Percentiles rank a stretch among this genome's conserved stretches.
Evolutionary conservation across 495 filamentous ascomycete genomes (phyloP).

Genomic region (Penicillium cosmopolitanum): DNA sequence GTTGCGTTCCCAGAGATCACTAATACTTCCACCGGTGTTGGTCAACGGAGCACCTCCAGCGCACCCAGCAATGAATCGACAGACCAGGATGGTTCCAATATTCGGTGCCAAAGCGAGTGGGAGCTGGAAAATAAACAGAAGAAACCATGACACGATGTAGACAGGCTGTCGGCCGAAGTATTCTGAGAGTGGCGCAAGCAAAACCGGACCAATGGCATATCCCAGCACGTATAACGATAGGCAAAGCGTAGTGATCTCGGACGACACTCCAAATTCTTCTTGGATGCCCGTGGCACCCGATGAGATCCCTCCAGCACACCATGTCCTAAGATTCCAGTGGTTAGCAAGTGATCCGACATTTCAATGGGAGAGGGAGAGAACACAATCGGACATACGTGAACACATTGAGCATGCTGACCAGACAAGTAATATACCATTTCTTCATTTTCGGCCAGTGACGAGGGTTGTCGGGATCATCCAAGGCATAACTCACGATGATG

Average conservation of each 20-base stretch:
- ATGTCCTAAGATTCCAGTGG: conserved; percentile 27
- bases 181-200: conserved; percentile 67
- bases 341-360: neutral
- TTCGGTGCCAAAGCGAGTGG: conserved; percentile 60
- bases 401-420: conserved; percentile 47
- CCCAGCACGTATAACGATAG: conserved; percentile 60
- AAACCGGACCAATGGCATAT: conserved; percentile 56
- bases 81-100: conserved; percentile 56
- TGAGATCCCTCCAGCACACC: conserved; percentile 49
- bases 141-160: conserved; percentile 61
- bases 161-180: conserved; percentile 64
- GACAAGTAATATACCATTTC: conserved; percentile 51
- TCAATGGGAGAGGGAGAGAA: neutral
- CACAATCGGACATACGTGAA: conserved; percentile 34
- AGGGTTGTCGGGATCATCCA: conserved; percentile 46
- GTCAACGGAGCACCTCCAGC: conserved; percentile 56
- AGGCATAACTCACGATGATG: conserved; percentile 39
- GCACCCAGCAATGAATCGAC: conserved; percentile 60
- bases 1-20: conserved; percentile 46
- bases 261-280: conserved; percentile 43
- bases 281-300: conserved; percentile 42
- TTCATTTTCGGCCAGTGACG: conserved; percentile 49
- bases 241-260: conserved; percentile 48
- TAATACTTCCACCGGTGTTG: conserved; percentile 47
- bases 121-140: conserved; percentile 62